Percentiles rank a stretch among this genome's conserved stretches.
Conservation (phyloP, 2,329 filamentous ascomycete genomes). For the Plenodomus biglobosus region DNA sequence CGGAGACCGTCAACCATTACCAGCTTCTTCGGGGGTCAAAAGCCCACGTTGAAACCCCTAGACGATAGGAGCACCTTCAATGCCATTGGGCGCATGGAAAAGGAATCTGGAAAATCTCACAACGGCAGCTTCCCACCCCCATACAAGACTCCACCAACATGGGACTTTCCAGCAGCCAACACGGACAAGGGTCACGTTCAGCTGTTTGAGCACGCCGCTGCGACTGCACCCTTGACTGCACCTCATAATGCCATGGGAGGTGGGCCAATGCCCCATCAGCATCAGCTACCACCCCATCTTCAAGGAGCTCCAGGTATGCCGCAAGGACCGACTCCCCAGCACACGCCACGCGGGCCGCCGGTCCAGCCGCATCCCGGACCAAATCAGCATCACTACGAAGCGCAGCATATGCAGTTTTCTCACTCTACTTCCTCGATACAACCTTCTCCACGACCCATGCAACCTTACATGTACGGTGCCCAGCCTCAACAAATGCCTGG, state of each 20-base stretch:
- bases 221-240: conserved; percentile 60
- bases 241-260: conserved; percentile 63
- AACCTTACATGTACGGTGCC: conserved; percentile 69
- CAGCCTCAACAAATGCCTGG: conserved; percentile 57
- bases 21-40: conserved; percentile 68
- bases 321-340: conserved; percentile 71
- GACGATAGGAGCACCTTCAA: conserved; percentile 61
- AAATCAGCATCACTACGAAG: conserved; percentile 72
- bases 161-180: conserved; percentile 72
- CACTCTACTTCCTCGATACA: conserved; percentile 78
- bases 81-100: conserved; percentile 69
- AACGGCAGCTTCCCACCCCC: conserved; percentile 84
- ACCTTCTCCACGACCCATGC: conserved; percentile 77
- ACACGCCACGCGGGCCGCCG: conserved; percentile 76
- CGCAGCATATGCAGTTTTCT: conserved; percentile 84
- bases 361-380: conserved; percentile 71
- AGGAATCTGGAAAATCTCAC: conserved; percentile 57
- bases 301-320: conserved; percentile 69
- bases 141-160: conserved; percentile 82
- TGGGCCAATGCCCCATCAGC: conserved; percentile 75
- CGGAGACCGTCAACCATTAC: conserved; percentile 42
- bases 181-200: conserved; percentile 77
- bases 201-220: conserved; percentile 71
- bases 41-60: conserved; percentile 58
- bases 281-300: conserved; percentile 80